phyloP scores from a whole-genome alignment of 192 early-diverging fungal species.

The Gorgonomyces haynaldii region DNA sequence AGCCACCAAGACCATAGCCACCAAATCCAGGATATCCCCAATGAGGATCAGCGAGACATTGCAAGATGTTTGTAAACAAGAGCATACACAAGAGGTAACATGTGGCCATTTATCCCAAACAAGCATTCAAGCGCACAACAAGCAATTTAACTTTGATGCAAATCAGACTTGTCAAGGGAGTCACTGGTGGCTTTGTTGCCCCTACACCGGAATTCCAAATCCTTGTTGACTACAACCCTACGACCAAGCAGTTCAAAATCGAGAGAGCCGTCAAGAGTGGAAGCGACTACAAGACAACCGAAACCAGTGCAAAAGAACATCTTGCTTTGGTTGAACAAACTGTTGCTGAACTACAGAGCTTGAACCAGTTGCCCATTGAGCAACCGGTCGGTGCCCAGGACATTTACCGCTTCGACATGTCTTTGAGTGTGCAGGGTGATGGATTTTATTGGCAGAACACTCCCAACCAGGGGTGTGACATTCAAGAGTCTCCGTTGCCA shows the following conservation, averaged over 20 bases:
- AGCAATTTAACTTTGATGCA: neutral
- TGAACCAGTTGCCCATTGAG: constrained; percentile 2
- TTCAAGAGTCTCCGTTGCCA: neutral
- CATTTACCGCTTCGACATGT: neutral
- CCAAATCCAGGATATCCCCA: no score
- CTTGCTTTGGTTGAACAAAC: neutral
- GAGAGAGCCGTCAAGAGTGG: constrained; percentile 28
- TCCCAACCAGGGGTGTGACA: constrained; percentile 2
- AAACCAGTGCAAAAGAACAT: neutral
- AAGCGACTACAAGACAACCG: constrained; percentile 16
- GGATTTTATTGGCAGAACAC: constrained; percentile 1
- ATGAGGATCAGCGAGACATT: no score
- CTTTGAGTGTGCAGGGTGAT: neutral
- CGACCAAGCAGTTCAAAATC: constrained; percentile 15
- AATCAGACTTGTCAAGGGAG: constrained; percentile 2
- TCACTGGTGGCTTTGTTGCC: neutral
- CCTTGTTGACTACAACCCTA: neutral
- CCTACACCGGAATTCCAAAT: neutral
- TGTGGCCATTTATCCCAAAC: no score
- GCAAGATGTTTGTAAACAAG: no score
- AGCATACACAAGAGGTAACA: no score
- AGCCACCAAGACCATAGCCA: no score
- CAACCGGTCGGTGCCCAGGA: neutral
- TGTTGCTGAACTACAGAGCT: neutral
- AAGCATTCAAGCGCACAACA: no score